These are phyloP conservation scores for Saksenaea oblongispora DNA, from an alignment of 371 early-diverging fungal genomes.

Conservation along the genomic window DNA sequence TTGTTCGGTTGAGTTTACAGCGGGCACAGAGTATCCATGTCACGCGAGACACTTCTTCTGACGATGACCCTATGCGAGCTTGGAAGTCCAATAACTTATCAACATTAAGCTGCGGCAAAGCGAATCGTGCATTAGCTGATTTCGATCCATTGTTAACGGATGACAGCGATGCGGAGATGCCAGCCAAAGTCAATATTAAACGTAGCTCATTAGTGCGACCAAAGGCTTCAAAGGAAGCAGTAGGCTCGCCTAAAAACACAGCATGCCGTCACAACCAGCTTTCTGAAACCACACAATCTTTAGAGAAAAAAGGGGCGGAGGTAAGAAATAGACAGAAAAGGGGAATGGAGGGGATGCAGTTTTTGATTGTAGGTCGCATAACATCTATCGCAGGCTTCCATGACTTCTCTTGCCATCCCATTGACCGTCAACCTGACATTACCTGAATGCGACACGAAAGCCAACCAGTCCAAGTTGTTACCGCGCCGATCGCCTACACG, in stretches of 20 bases:
- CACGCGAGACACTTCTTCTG: not conserved
- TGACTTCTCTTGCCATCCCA: not conserved
- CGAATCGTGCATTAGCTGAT: constrained; percentile 10
- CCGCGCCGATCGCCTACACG: constrained; percentile 1
- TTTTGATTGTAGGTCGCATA: not conserved
- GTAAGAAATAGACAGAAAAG: constrained; percentile 21
- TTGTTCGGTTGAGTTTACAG: not conserved
- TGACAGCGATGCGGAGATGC: not conserved
- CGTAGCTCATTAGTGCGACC: not conserved
- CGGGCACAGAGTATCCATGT: constrained; percentile 2
- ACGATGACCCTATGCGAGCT: not conserved
- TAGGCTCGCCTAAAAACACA: not conserved
- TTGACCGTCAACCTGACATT: not conserved
- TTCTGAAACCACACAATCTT: not conserved
- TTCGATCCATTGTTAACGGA: constrained; percentile 9
- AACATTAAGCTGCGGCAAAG: constrained; percentile 7
- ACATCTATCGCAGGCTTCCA: not conserved
- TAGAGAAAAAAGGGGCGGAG: constrained; percentile 44
- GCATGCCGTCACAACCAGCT: not conserved
- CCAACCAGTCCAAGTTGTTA: not conserved
- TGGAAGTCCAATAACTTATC: constrained; percentile 13
- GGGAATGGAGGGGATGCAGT: not conserved
- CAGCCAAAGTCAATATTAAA: not conserved
- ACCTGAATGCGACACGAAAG: not conserved
- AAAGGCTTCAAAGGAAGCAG: not conserved